These are phyloP conservation scores for Moelleriella libera DNA, from an alignment of 2,329 filamentous ascomycete genomes.

Conservation along the genomic window DNA sequence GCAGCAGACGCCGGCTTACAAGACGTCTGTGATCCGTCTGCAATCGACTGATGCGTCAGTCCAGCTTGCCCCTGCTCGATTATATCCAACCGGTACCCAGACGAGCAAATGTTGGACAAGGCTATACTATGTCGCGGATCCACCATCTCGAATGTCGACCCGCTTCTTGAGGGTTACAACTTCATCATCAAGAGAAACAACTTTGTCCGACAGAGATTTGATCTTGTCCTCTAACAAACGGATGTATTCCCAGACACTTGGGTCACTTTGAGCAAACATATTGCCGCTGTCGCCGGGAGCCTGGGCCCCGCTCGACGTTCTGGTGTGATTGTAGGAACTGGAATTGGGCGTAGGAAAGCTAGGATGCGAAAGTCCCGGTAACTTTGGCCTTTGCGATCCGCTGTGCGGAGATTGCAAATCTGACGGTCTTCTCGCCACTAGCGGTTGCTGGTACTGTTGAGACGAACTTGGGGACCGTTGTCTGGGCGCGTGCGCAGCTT, in stretches of 20 bases:
- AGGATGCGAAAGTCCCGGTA: conserved; percentile 21
- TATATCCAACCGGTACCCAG: too few relatives aligned
- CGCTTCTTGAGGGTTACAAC: conserved; percentile 19
- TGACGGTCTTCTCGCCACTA: conserved; percentile 37
- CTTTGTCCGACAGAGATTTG: conserved; percentile 20
- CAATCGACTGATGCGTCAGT: too few relatives aligned
- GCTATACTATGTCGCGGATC: conserved; percentile 3
- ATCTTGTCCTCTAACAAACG: conserved; percentile 50
- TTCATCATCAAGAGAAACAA: conserved; percentile 18
- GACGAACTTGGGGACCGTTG: conserved; percentile 54
- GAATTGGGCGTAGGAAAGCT: conserved; percentile 18
- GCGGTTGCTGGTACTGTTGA: conserved; percentile 51
- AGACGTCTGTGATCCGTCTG: too few relatives aligned
- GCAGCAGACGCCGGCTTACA: too few relatives aligned
- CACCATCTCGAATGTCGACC: conserved; percentile 15
- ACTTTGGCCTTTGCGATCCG: conserved; percentile 23
- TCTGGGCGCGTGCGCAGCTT: conserved; percentile 32
- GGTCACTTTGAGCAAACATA: conserved; percentile 46
- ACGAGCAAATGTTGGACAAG: too few relatives aligned
- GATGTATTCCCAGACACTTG: conserved; percentile 59
- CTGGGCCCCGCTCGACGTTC: conserved; percentile 34
- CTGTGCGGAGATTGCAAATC: conserved; percentile 40
- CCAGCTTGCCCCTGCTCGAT: too few relatives aligned
- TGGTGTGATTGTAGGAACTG: conserved; percentile 15
- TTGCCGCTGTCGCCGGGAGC: conserved; percentile 49